A percentile compares a stretch with the other conserved stretches of the same genome.
These are phyloP conservation scores for Fonsecaea pedrosoi DNA, from an alignment of 2,329 filamentous ascomycete genomes.

Conservation along the genomic window DNA sequence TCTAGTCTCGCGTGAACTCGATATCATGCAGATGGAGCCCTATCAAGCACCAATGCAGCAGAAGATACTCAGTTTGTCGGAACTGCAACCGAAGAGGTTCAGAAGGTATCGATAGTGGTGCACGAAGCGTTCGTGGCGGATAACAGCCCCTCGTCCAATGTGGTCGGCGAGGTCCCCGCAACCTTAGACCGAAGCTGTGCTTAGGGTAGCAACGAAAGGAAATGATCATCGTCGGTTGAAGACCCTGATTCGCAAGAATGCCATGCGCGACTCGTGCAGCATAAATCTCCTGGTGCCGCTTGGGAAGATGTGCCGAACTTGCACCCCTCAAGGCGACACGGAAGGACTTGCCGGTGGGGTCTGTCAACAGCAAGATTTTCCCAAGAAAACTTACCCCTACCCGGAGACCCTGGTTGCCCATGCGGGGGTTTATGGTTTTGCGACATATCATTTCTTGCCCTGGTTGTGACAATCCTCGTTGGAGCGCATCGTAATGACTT, in stretches of 20 bases:
- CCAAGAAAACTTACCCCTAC: conserved; percentile 12
- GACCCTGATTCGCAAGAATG: neutral
- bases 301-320: neutral
- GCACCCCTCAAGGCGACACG: neutral
- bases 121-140: neutral
- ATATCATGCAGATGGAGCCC: neutral
- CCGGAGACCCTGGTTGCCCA: conserved; percentile 10
- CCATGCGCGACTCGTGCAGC: neutral
- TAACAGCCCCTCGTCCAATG: neutral
- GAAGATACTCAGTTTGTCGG: neutral
- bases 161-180: neutral
- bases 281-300: neutral
- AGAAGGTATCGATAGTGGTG: neutral
- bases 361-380: conserved; percentile 11
- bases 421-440: conserved; percentile 12
- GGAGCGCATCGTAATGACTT: neutral
- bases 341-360: conserved; percentile 4
- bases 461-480: neutral
- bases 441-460: conserved; percentile 3
- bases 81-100: neutral
- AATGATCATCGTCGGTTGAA: neutral
- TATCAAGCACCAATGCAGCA: neutral
- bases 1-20: neutral
- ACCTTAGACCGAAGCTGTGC: neutral
- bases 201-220: neutral